Percentiles rank a stretch among this genome's conserved stretches.
phyloP scores from a whole-genome alignment of 2,329 filamentous ascomycete genomes.

The Chaetomiaceae sp. region DNA sequence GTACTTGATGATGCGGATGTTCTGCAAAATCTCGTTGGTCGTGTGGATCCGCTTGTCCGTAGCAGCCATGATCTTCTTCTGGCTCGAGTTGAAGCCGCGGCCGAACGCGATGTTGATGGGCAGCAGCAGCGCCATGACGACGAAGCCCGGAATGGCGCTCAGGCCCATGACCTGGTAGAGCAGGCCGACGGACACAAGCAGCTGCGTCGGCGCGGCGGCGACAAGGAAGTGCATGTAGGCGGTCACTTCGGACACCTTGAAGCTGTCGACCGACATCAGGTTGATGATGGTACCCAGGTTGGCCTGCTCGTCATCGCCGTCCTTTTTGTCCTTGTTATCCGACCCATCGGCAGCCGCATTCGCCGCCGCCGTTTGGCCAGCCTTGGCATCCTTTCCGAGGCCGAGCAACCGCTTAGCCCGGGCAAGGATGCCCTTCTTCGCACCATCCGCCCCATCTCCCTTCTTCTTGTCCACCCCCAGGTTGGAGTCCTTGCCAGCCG shows the following conservation, averaged over 20 bases:
- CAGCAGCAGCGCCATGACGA: conserved; percentile 81
- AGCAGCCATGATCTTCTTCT: conserved; percentile 85
- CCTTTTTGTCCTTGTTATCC: conserved; percentile 34
- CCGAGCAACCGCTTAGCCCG: conserved; percentile 53
- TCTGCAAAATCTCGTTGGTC: conserved; percentile 94
- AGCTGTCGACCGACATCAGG: conserved; percentile 97
- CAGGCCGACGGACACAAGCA: conserved; percentile 71
- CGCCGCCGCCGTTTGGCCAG: conserved; percentile 28
- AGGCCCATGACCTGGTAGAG: conserved; percentile 87
- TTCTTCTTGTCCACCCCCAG: conserved; percentile 51
- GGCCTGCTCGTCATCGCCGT: conserved; percentile 62
- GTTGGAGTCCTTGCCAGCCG: conserved; percentile 67
- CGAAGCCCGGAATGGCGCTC: conserved; percentile 88
- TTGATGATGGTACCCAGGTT: conserved; percentile 99
- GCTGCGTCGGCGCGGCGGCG: conserved; percentile 82
- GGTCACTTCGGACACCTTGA: conserved; percentile 93
- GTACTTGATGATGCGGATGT: conserved; percentile 98
- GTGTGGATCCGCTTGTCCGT: conserved; percentile 95
- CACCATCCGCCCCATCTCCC: conserved; percentile 27
- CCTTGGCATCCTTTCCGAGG: conserved; percentile 48
- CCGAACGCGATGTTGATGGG: conserved; percentile 89
- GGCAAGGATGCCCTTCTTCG: conserved; percentile 38
- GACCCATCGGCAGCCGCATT: conserved; percentile 32
- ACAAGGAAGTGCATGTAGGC: conserved; percentile 96
- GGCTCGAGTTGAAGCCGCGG: conserved; percentile 74